Percentiles rank a stretch among this genome's conserved stretches.
Conservation (phyloP, 805 yeast species). For the Candida stauntonica region DNA sequence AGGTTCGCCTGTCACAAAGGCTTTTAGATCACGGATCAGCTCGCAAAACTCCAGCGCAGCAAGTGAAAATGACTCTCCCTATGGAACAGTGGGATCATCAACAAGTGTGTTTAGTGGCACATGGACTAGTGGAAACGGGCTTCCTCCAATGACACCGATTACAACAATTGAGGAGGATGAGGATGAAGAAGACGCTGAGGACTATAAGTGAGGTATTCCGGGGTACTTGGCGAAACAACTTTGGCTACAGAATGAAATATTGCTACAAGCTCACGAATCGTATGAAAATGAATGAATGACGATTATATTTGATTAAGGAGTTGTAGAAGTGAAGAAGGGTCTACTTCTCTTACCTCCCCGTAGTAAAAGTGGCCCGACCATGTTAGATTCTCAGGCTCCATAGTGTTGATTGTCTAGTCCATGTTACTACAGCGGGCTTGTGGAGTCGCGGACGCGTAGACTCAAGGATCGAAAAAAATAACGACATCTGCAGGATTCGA, state of each 20-base stretch:
- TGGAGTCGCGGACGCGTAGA: too few species aligned
- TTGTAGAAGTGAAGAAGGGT: too few species aligned
- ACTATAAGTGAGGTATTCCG: background rate
- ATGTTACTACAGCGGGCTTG: too few species aligned
- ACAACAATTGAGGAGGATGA: slow-evolving; percentile 22
- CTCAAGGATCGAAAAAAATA: slow-evolving; percentile 10
- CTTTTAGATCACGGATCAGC: slow-evolving; percentile 19
- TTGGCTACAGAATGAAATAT: background rate
- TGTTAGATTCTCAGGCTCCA: too few species aligned
- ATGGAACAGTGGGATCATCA: slow-evolving; percentile 11
- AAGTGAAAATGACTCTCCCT: slow-evolving; percentile 2
- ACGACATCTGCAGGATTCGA: slow-evolving; percentile 74
- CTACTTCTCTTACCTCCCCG: too few species aligned
- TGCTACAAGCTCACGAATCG: background rate
- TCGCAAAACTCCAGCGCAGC: slow-evolving; percentile 7
- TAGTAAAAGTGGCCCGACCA: too few species aligned
- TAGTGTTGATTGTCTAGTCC: too few species aligned
- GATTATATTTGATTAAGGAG: background rate
- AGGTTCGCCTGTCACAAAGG: slow-evolving; percentile 17
- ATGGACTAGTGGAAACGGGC: slow-evolving; percentile 8
- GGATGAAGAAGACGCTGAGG: slow-evolving; percentile 11
- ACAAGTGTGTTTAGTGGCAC: slow-evolving; percentile 17
- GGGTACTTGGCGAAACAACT: background rate
- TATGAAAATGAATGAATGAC: background rate
- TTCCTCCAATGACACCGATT: slow-evolving; percentile 18